Evolutionary conservation across 2,329 filamentous ascomycete species (phyloP), one percentile per base, ranked within the genome.

Genomic region (Fusarium denticulatum): DNA sequence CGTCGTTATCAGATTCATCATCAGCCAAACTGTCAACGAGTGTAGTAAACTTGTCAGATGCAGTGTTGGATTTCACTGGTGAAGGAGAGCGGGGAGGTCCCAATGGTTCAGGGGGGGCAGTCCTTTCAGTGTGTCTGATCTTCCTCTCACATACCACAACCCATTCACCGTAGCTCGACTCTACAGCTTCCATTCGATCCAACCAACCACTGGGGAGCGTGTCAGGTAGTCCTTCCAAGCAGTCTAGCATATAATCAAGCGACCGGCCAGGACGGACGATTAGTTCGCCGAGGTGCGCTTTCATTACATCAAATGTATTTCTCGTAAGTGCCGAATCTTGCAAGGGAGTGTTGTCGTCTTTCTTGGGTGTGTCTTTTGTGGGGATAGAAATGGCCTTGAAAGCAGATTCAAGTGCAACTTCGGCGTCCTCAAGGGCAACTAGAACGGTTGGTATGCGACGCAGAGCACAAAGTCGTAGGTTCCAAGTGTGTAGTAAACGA

Each of bases 141-240:
- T 89, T 91, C 67, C 88, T 88, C 78, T 97, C 94, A 37, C 93
- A 95, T 53, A 92, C 88, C 53, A 92, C 91, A 47, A 91, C 90
- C 96, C 96, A 99, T 30, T 91, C 88, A 13, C 91, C 89, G 81
- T 96, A 97, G 36, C 91, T 89, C 16, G 88, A 85, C 81, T 99
- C 96, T 9, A 97, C 85, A 1, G 84, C 83, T 80, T 98, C 96
- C 83, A 98, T 92, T 9, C 91, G 88, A 76, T 97, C 94, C 63
- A 98, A 90, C 96, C 96, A 99, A 34, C 85, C 81, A 45, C 97
- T 93, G 0, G 96, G 96, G 15, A 99, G 85, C 1, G 93, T 94
- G 78, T 99, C 96, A 47, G 92, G 87, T 61, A 91, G 87, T 4
- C 94, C 95, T 81, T 98, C 96, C 5, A 98, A 86, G 37, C 90